Evolutionary conservation across 257 asterid species (phyloP), one percentile per base, ranked within the genome.

Genomic region (Galeopsis tetrahit): DNA sequence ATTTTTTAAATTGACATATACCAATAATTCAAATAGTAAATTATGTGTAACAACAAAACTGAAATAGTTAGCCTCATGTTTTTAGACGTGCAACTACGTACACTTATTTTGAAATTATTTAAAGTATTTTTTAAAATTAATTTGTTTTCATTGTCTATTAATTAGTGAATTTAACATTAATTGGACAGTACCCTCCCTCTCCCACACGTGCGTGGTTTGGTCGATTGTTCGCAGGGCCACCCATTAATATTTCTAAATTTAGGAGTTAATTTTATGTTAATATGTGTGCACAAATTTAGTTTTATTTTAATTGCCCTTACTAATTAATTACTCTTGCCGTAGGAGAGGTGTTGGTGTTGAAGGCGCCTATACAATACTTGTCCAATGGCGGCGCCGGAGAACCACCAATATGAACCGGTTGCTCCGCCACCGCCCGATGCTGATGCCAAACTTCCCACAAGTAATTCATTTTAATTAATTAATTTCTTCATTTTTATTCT

Each of bases 311-410:
- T 1, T 35, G 9, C 35, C 44, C 60, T 11, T 34, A 17, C 11
- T 34, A 2, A 7, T 60, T n/a, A 10, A 28, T 57, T 57, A 5
- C 42, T 59, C 42, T 59, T 9, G 21, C 33, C 42, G 4, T 11
- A 2, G 70, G 31, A n/a, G 44, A 31, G 43, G 43, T 43, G 58
- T 32, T 8, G 43, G 43, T 43, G 58, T 32, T 8, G 15, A 28
- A 10, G 46, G 60, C 7, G 38, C 10, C 39, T 28, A 42, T 36
- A 52, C 7, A 44, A 39, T 39, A 33, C 4, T 14, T 46, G 6
- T 11, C 2, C 21, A 14, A 73, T 73, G 78, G 72, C 78, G 53
- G 70, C 58, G 48, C 66, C 77, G 75, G 75, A n/a, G 49, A 65
- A 8, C 4, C 42, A 5, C 13, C 40, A 10, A 5, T 11, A 49